Base-by-base conservation (phyloP, 2,329 filamentous ascomycete species). In the Trichoderma sp. region DNA sequence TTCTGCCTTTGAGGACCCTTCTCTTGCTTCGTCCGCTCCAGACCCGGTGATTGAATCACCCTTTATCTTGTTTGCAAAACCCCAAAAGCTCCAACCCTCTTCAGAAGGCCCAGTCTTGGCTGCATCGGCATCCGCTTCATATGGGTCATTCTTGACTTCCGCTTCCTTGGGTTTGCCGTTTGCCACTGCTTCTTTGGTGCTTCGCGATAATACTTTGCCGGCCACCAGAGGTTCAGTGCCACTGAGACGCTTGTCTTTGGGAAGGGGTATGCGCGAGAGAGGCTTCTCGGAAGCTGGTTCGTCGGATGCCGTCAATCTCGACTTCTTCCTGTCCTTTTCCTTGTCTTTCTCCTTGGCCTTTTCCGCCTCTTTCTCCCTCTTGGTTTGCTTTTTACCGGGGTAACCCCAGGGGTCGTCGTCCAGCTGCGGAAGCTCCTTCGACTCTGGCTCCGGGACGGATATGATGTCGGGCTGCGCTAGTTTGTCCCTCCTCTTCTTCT, bases 401-500 rank as follows among this genome's bases (percentile, higher is more conserved):
- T 51, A 30, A 2, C 62, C 62, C 73, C 72, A 74, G 41, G 69
- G 47, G 26, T 74, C 72, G 5, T 73, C 72, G 45, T 67, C 65
- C 34, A 62, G 56, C 21, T 24, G 21, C 3, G 21, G 21, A 24
- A 24, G 21, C 1, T 55, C 58, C 54, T 72, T 69, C 17, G 67
- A 59, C 34, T 64, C 65, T 10, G 68, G 68, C 41, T 72, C 70
- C 7, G 72, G 72, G 19, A 74, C 72, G 3, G 71, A 69, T 44
- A 71, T 69, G 56, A 63, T 44, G 15, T 55, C 67, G 39, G 68
- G 63, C 21, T 71, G 70, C 41, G 70, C 68, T 30, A 69, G 47
- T 55, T 76, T 73, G 41, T 70, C 70, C 19, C 47, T 44, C 48
- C 34, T 67, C 74, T 76, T 60, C 67, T 75, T 75, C 65, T 72